A percentile compares a stretch with the other conserved stretches of the same genome.
Conservation (phyloP, 352 stramenopile species). For the Halophytophthora polymorphica region DNA sequence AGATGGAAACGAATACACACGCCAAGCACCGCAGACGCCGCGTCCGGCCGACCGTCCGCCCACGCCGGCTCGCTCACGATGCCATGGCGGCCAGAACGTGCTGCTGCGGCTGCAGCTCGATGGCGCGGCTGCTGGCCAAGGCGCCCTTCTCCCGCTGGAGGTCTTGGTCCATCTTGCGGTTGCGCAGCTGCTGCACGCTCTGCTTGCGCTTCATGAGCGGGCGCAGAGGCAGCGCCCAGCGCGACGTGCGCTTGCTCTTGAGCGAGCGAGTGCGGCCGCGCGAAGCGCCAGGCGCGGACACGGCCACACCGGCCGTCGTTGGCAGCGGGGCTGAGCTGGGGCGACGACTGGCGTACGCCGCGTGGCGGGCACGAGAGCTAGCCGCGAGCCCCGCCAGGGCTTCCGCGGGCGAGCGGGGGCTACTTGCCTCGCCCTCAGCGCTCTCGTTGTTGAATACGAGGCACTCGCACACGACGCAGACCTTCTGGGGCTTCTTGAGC, state of each 20-base stretch:
- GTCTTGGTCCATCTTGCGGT: conserved; percentile 40
- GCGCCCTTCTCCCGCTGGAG: conserved; percentile 44
- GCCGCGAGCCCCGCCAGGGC: conserved; percentile 10
- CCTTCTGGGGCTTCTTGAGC: conserved; percentile 44
- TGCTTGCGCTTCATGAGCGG: conserved; percentile 49
- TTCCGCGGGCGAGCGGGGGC: conserved; percentile 18
- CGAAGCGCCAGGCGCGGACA: conserved; percentile 9
- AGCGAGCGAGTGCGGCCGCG: conserved; percentile 16
- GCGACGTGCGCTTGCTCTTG: conserved; percentile 30
- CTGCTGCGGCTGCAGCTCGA: conserved; percentile 42
- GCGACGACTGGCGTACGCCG: conserved; percentile 9
- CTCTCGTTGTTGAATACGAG: conserved; percentile 24
- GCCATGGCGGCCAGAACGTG: conserved; percentile 10
- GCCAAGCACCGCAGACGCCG: neutral
- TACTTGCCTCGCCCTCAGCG: neutral
- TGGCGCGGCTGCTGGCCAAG: conserved; percentile 14
- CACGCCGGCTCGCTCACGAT: conserved; percentile 6
- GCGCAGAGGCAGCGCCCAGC: conserved; percentile 47
- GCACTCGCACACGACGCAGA: conserved; percentile 55
- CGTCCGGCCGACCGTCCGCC: neutral
- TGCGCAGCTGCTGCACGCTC: conserved; percentile 43
- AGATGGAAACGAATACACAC: neutral
- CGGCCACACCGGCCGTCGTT: conserved; percentile 9
- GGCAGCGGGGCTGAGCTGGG: conserved; percentile 32
- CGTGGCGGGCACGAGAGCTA: conserved; percentile 4